A percentile compares a stretch with the other conserved stretches of the same genome.
Conservation (phyloP, 352 stramenopile species). For the Phytophthora cactorum region DNA sequence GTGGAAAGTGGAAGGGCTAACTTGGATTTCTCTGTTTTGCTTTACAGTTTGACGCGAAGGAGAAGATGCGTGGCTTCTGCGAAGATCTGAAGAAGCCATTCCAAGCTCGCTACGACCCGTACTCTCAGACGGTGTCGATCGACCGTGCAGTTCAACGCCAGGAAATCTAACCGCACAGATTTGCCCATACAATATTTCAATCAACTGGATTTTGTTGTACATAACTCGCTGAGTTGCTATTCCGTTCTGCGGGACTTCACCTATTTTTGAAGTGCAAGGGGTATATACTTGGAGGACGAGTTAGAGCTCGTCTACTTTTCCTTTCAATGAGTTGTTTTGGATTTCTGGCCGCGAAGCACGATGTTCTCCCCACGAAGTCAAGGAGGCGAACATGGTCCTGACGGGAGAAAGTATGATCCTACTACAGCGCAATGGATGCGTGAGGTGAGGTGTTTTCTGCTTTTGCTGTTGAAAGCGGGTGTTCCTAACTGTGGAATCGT, state of each 20-base stretch:
- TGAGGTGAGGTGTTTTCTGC: slow-evolving; percentile 37
- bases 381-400: slow-evolving; percentile 25
- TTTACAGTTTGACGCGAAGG: slow-evolving; percentile 88
- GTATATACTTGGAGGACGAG: slow-evolving; percentile 31
- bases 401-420: slow-evolving; percentile 59
- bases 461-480: background rate
- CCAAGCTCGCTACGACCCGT: slow-evolving; percentile 94
- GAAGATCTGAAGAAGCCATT: slow-evolving; percentile 96
- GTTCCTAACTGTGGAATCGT: slow-evolving; percentile 5
- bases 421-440: slow-evolving; percentile 70
- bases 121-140: slow-evolving; percentile 89
- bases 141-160: slow-evolving; percentile 76
- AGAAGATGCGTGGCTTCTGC: slow-evolving; percentile 95
- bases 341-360: slow-evolving; percentile 13
- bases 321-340: slow-evolving; percentile 25
- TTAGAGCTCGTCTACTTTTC: background rate
- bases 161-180: slow-evolving; percentile 33
- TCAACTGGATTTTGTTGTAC: background rate
- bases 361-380: slow-evolving; percentile 48
- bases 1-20: background rate
- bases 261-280: slow-evolving; percentile 27
- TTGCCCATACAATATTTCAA: background rate
- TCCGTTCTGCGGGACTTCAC: background rate
- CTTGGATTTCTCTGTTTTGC: background rate
- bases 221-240: no score